These are phyloP conservation scores for Podospora conica DNA, from an alignment of 495 filamentous ascomycete genomes.

Conservation along the genomic window DNA sequence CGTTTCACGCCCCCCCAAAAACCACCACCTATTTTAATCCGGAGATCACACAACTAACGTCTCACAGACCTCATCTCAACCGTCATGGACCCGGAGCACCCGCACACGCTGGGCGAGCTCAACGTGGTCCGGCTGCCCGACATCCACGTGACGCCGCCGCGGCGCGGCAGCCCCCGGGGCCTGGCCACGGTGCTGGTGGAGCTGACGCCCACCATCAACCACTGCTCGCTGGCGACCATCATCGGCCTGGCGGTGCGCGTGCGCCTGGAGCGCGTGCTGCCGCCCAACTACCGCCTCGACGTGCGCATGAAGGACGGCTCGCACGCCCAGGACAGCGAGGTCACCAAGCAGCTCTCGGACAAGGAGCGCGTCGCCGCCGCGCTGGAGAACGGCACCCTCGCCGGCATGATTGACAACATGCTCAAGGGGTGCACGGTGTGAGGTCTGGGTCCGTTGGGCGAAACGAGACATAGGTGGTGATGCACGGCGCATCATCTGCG, in stretches of 20 bases:
- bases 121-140: slow-evolving; percentile 92
- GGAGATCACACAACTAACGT: slow-evolving; percentile 34
- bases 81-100: slow-evolving; percentile 95
- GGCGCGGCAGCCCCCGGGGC: slow-evolving; percentile 31
- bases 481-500: no score
- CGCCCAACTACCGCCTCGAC: slow-evolving; percentile 87
- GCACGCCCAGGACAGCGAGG: slow-evolving; percentile 89
- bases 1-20: slow-evolving; percentile 7
- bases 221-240: slow-evolving; percentile 92
- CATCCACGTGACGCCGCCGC: slow-evolving; percentile 67
- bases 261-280: slow-evolving; percentile 81
- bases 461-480: no score
- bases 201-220: slow-evolving; percentile 95
- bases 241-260: slow-evolving; percentile 93
- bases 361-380: slow-evolving; percentile 96
- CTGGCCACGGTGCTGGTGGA: slow-evolving; percentile 55
- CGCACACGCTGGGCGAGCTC: slow-evolving; percentile 82
- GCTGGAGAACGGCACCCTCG: slow-evolving; percentile 85
- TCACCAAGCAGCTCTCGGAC: slow-evolving; percentile 92
- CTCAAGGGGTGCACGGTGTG: slow-evolving; percentile 60
- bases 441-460: background rate
- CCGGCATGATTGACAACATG: slow-evolving; percentile 88
- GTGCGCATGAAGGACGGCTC: slow-evolving; percentile 92
- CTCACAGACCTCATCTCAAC: slow-evolving; percentile 79
- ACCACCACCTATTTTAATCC: slow-evolving; percentile 13